These are phyloP conservation scores for Platanus orientalis DNA, from an alignment of 164 flowering plant species.

Conservation along the genomic window DNA sequence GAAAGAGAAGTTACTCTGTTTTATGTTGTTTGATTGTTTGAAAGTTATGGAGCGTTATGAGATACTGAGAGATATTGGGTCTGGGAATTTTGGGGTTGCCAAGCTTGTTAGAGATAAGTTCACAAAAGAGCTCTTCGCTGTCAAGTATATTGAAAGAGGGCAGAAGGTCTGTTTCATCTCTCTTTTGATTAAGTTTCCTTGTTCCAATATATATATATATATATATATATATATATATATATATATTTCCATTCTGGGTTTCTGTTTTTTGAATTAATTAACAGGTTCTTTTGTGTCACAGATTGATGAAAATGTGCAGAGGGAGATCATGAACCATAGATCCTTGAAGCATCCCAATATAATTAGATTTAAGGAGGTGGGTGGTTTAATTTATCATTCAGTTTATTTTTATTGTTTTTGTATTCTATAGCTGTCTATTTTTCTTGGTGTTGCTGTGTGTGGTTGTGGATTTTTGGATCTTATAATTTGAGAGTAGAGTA, in stretches of 20 bases:
- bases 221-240: too few species aligned
- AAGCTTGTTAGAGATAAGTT: slow-evolving; percentile 59
- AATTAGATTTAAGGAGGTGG: slow-evolving; percentile 71
- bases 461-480: too few species aligned
- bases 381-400: slow-evolving; percentile 4
- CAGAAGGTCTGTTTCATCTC: slow-evolving; percentile 37
- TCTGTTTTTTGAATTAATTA: neutral
- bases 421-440: too few species aligned
- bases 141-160: slow-evolving; percentile 76
- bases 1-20: neutral
- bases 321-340: slow-evolving; percentile 83
- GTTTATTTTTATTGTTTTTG: slow-evolving; percentile 1
- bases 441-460: too few species aligned
- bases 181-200: too few species aligned
- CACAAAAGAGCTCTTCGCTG: slow-evolving; percentile 54
- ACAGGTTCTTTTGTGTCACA: slow-evolving; percentile 20
- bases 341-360: slow-evolving; percentile 77
- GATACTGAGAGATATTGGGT: slow-evolving; percentile 56
- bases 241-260: slow-evolving; percentile 7
- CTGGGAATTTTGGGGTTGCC: slow-evolving; percentile 75
- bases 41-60: slow-evolving; percentile 58
- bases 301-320: slow-evolving; percentile 84
- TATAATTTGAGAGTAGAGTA: too few species aligned
- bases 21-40: neutral
- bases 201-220: too few species aligned